Evolutionary conservation across 495 filamentous ascomycete species (phyloP).

Genomic region (Penicillium lividum): DNA sequence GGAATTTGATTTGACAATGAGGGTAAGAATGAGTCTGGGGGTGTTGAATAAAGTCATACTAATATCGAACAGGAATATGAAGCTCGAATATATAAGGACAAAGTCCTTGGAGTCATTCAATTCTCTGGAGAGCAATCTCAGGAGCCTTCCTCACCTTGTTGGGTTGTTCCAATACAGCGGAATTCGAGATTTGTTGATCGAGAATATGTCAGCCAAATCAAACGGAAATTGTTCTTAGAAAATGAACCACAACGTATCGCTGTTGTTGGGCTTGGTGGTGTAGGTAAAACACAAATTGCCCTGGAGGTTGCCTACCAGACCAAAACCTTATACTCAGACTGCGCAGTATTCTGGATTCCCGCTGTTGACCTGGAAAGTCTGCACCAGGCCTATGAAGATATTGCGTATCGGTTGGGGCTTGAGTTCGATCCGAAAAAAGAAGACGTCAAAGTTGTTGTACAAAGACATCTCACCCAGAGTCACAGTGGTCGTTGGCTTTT

Average conservation of each 20-base stretch:
- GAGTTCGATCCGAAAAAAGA: background rate
- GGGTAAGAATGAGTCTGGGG: conserved; percentile 8
- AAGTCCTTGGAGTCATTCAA: background rate
- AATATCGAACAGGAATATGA: conserved; percentile 2
- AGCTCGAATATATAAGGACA: background rate
- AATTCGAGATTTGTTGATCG: conserved; percentile 34
- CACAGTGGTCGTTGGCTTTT: conserved; percentile 37
- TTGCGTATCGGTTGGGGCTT: conserved; percentile 32
- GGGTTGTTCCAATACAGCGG: conserved; percentile 31
- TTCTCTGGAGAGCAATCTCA: background rate
- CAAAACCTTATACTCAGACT: conserved; percentile 36
- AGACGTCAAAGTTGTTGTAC: conserved; percentile 24
- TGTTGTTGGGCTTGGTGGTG: conserved; percentile 47
- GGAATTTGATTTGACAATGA: conserved; percentile 14
- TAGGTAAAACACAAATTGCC: conserved; percentile 55
- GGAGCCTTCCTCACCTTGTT: background rate
- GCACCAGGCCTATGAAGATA: conserved; percentile 45
- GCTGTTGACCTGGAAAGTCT: conserved; percentile 40
- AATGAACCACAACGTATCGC: conserved; percentile 17
- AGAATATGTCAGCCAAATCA: conserved; percentile 12
- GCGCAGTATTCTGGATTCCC: conserved; percentile 53
- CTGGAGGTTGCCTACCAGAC: conserved; percentile 47
- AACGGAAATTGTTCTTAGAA: conserved; percentile 9
- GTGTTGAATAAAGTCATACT: background rate
- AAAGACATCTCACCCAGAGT: conserved; percentile 29